phyloP scores from a whole-genome alignment of 225 moss, liverwort and hornwort genomes.

The Neckera pumila region DNA sequence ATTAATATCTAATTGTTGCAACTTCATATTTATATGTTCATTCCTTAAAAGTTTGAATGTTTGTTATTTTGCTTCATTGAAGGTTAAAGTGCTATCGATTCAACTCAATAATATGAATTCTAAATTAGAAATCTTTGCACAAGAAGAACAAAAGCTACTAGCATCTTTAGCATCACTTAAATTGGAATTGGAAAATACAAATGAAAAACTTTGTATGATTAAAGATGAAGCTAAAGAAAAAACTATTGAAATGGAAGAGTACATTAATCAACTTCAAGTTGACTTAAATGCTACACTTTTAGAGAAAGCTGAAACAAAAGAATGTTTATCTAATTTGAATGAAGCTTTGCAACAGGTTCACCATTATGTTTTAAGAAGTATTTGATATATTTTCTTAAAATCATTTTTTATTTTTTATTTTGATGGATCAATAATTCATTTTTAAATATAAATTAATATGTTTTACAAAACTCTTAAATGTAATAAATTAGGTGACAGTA shows the following conservation, averaged over 20 bases:
- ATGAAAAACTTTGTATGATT: neutral
- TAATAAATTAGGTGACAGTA: conserved; percentile 7
- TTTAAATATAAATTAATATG: too few relatives aligned
- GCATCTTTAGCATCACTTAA: conserved; percentile 16
- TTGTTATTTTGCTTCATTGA: neutral
- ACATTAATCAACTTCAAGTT: conserved; percentile 1
- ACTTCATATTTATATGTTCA: neutral
- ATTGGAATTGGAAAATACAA: conserved; percentile 9
- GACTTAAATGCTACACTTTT: neutral
- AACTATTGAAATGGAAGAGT: conserved; percentile 10
- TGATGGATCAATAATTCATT: too few relatives aligned
- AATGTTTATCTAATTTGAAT: conserved; percentile 1
- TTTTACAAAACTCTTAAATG: neutral
- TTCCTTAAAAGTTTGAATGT: neutral
- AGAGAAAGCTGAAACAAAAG: conserved; percentile 3
- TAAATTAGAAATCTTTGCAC: neutral
- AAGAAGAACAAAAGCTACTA: conserved; percentile 6
- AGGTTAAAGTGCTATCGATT: conserved; percentile 19
- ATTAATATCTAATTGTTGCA: neutral
- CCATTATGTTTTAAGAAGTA: neutral
- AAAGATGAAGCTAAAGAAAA: conserved; percentile 8
- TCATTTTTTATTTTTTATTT: too few relatives aligned
- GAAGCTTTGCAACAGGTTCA: conserved; percentile 35
- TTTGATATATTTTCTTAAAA: too few relatives aligned
- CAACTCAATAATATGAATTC: conserved; percentile 19